Evolutionary conservation across 2,329 filamentous ascomycete genomes (phyloP), one percentile per base, ranked within the genome.

Genomic region (Onygenales sp.): DNA sequence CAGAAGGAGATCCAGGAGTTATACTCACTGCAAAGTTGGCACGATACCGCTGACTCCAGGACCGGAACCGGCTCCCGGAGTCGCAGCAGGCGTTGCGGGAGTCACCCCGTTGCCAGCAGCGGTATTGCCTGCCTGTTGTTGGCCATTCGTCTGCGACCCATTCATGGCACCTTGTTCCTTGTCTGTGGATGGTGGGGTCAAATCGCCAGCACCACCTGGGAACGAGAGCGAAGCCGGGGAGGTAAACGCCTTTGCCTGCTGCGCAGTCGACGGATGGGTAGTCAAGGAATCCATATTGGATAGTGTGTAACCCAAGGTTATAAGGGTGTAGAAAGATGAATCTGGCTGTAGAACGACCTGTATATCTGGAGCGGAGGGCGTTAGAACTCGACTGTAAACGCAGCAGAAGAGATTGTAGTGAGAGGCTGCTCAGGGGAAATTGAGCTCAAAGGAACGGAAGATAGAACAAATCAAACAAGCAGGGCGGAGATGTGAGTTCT

Each of bases 1-100:
- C 69, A 68, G 65, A 70, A 69, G 66, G 69, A 68, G 67, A 69
- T 66, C 21, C 63, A 63, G 65, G 69, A 72, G 72, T 70, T 67
- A 84, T 86, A 93, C 90, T 89, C 89, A 95, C 90, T 96, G 89
- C 81, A 96, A 80, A 64, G 89, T 94, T 64, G 90, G 90, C 67
- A 91, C 89, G 69, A 95, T 87, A 66, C 90, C 90, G 76, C 87
- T 94, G 60, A 89, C 88, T 70, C 86, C 85, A 68, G 87, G 83
- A 70, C 86, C 85, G 68, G 87, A 82, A 58, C 79, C 85, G 63
- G 89, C 89, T 69, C 82, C 86, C 70, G 92, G 92, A 59, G 92
- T 97, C 58, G 91, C 90, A 75, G 87, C 91, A 65, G 92, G 92
- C 73, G 93, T 96, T 59, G 81, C 81, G 78, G 89, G 89, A 78